Base-by-base conservation (phyloP, 164 flowering plant genomes). In the Magnolia officinalis region DNA sequence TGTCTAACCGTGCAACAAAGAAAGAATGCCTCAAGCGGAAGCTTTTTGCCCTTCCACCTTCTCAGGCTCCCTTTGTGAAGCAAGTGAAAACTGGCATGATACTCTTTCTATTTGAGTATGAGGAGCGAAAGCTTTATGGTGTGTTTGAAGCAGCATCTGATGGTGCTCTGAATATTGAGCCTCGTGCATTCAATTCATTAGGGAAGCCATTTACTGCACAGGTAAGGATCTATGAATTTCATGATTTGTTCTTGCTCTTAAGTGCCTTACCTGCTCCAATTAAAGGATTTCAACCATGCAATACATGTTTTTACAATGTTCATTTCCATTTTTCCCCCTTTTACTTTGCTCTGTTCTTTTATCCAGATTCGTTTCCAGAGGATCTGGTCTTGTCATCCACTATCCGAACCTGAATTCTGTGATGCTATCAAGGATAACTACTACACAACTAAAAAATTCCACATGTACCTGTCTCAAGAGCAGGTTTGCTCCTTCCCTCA, bases 81-180 rank as follows among this genome's bases (percentile, higher is more conserved):
- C 82, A 87, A 49, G 80, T 92, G 69, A 90, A 89, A 82, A 69
- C 72, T 31, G 93, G 94, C 58, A 92, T 87, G 95, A 31, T 87
- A n/a, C 77, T 92, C 61, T 92, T 92, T 85, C 78, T 92, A 19
- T 92, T 88, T 84, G 94, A 92, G 72, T 84, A 77, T 70, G 95
- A 89, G 81, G 84, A 76, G 72, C 83, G 92, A 80, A 72, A 83
- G 66, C 88, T 92, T 10, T 86, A 84, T 87, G 97, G 95, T 9
- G 94, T 91, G 6, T 91, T 80, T 82, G 81, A 81, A 80, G 95
- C 93, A 65, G 29, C 75, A 23, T 87, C 87, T 23, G 89, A 91
- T 86, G 97, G 95, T 78, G 88, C 83, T 55, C 55, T 87, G 70
- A 83, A 90, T 81, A 91, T 91, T 79, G 82, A 79, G n/a, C 89